These are phyloP conservation scores for Metschnikowia continentalis DNA, from an alignment of 805 yeast species.

Conservation along the genomic window DNA sequence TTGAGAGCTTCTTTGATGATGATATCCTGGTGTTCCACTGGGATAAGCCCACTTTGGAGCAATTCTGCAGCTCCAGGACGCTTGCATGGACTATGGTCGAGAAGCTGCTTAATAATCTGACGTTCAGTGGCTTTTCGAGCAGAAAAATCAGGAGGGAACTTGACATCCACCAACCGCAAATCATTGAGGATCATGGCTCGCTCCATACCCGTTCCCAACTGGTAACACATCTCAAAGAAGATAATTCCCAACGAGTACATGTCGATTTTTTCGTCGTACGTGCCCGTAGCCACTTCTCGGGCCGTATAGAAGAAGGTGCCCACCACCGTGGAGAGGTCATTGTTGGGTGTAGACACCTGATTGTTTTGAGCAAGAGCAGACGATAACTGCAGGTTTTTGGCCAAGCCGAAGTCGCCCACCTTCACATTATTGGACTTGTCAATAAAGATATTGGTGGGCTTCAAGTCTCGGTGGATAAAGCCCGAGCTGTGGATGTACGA, in stretches of 20 bases:
- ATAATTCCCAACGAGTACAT: slow-evolving; percentile 94
- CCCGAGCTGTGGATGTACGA: slow-evolving; percentile 91
- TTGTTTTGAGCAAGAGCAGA: slow-evolving; percentile 35
- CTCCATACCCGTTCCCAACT: slow-evolving; percentile 90
- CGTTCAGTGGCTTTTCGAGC: slow-evolving; percentile 54
- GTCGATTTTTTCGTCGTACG: slow-evolving; percentile 92
- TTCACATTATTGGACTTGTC: slow-evolving; percentile 86
- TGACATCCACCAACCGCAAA: slow-evolving; percentile 54
- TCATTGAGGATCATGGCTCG: slow-evolving; percentile 68
- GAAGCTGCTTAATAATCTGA: slow-evolving; percentile 58
- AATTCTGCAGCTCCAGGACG: slow-evolving; percentile 80
- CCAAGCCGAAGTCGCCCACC: slow-evolving; percentile 96
- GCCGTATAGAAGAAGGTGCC: slow-evolving; percentile 96
- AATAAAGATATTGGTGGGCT: slow-evolving; percentile 93
- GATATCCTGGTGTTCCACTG: slow-evolving; percentile 87
- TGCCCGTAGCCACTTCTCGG: slow-evolving; percentile 72
- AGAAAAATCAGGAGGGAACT: slow-evolving; percentile 69
- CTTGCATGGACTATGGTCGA: slow-evolving; percentile 73
- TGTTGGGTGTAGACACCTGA: slow-evolving; percentile 40
- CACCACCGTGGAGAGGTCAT: slow-evolving; percentile 84
- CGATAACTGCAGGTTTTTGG: slow-evolving; percentile 71
- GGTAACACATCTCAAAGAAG: slow-evolving; percentile 90
- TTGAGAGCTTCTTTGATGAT: slow-evolving; percentile 83
- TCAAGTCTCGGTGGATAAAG: slow-evolving; percentile 90
- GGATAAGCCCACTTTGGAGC: slow-evolving; percentile 76